Percentiles rank a stretch among this genome's conserved stretches.
Conservation (phyloP, 306 rosid genomes). For the Ochetophila trinervis region DNA sequence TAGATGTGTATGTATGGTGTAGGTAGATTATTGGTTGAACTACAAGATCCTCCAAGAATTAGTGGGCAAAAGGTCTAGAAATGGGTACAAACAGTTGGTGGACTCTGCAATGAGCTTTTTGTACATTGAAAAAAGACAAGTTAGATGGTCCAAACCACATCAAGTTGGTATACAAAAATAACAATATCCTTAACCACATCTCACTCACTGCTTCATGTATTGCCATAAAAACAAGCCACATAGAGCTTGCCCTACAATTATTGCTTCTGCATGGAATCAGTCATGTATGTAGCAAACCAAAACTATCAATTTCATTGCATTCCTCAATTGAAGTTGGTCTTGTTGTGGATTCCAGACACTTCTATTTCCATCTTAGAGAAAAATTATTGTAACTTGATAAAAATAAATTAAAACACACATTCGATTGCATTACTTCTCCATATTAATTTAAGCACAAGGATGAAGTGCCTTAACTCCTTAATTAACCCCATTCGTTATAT, state of each 20-base stretch:
- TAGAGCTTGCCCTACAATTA: conserved; percentile 8
- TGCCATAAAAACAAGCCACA: background rate
- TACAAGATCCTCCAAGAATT: no score
- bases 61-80: background rate
- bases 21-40: no score
- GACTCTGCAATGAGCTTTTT: background rate
- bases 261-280: conserved; percentile 2
- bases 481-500: no score
- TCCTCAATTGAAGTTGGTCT: no score
- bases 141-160: conserved; percentile 1
- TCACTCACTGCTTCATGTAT: background rate
- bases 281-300: background rate
- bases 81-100: background rate
- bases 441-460: no score
- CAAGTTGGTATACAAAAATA: conserved; percentile 8
- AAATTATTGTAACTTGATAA: no score
- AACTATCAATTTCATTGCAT: conserved; percentile 21
- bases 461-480: no score
- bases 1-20: no score
- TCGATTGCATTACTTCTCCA: no score
- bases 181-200: background rate
- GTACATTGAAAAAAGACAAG: conserved; percentile 11
- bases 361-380: no score
- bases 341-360: no score
- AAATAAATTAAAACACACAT: no score